These are phyloP conservation scores for Austroboletus niveus DNA, from an alignment of 1,284 basidiomycete genomes.

Conservation along the genomic window DNA sequence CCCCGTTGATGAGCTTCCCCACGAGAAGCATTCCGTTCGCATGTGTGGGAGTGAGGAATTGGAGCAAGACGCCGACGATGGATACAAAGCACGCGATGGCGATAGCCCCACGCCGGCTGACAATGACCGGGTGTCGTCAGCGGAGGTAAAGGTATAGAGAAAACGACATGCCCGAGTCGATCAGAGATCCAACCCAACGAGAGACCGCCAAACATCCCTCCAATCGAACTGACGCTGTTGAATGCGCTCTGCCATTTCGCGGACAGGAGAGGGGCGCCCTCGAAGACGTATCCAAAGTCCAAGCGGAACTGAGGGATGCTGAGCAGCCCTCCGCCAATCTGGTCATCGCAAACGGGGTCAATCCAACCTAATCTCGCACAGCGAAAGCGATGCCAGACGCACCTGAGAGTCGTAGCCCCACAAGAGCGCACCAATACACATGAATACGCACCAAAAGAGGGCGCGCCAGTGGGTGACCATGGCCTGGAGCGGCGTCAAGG, in stretches of 20 bases:
- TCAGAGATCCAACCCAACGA: slow-evolving; percentile 29
- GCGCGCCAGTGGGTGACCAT: slow-evolving; percentile 27
- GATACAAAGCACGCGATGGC: slow-evolving; percentile 24
- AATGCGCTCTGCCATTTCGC: slow-evolving; percentile 32
- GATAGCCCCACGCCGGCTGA: slow-evolving; percentile 25
- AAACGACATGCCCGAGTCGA: slow-evolving; percentile 15
- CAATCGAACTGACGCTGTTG: slow-evolving; percentile 25
- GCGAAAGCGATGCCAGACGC: background rate
- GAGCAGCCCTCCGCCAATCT: slow-evolving; percentile 27
- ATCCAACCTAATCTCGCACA: background rate
- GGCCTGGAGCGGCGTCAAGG: slow-evolving; percentile 19
- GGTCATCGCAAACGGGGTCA: background rate
- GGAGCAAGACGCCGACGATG: slow-evolving; percentile 25
- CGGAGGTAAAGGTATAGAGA: too few species aligned
- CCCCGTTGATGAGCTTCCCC: slow-evolving; percentile 29
- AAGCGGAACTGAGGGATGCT: slow-evolving; percentile 26
- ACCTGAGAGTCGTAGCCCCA: slow-evolving; percentile 31
- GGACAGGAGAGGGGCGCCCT: slow-evolving; percentile 14
- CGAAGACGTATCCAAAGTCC: slow-evolving; percentile 24
- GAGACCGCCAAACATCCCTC: slow-evolving; percentile 28
- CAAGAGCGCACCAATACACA: slow-evolving; percentile 26
- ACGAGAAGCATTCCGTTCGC: slow-evolving; percentile 26
- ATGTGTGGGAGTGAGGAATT: slow-evolving; percentile 26
- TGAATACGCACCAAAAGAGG: slow-evolving; percentile 27
- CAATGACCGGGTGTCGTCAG: background rate